Conservation (phyloP, 225 moss, liverwort and hornwort species). For the Climacium dendroides region DNA sequence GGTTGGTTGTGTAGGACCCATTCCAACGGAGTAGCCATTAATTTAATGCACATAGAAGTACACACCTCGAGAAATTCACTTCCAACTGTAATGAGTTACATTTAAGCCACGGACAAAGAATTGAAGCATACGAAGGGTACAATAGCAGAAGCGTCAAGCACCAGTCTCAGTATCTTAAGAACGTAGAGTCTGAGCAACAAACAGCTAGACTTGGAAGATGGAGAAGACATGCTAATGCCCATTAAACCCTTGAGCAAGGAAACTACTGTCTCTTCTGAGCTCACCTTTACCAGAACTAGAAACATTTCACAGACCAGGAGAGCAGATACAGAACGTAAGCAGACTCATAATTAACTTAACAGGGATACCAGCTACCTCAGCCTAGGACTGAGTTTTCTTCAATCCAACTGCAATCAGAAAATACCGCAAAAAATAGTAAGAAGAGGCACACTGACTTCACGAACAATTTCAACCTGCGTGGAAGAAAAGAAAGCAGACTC, state of each 20-base stretch:
- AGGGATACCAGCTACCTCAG: background rate
- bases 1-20: background rate
- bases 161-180: background rate
- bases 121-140: background rate
- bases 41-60: background rate
- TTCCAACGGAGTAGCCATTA: background rate
- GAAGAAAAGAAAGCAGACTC: background rate
- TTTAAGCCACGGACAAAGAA: background rate
- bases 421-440: background rate
- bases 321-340: background rate
- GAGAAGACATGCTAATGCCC: background rate
- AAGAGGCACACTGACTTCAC: background rate
- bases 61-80: background rate
- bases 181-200: background rate
- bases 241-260: background rate
- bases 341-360: background rate
- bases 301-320: background rate
- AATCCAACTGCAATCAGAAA: background rate
- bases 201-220: background rate
- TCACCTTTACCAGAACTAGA: background rate
- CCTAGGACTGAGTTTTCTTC: background rate
- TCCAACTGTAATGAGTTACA: background rate
- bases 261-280: background rate
- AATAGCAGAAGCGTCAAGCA: background rate
- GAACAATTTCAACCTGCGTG: background rate